Base-by-base conservation (phyloP, 2,329 filamentous ascomycete species). In the Dichotomopilus funicola region DNA sequence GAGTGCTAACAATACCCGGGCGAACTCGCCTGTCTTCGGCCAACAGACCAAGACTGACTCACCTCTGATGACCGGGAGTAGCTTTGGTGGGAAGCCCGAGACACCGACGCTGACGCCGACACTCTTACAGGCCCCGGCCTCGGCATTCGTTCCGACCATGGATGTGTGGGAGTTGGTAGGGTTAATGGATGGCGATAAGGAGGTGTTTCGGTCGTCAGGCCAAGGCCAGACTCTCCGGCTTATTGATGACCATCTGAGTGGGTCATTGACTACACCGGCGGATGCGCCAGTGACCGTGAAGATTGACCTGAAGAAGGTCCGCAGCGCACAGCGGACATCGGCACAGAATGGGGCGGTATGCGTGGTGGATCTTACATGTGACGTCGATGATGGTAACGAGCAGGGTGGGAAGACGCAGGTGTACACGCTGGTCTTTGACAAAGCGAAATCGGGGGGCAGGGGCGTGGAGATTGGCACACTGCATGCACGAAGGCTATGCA, bases 401-500 rank as follows among this genome's bases (percentile, higher is more conserved):
- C 40, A 53, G 38, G 49, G 11, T 8, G 49, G 47, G 10, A 46
- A 34, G 9, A 37, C 19, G 19, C 34, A 38, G n/a, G 54, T 48
- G 51, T 59, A 57, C 47, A 55, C 54, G 8, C 51, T 67, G 2
- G 56, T 61, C 45, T 59, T 67, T 45, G 63, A 63, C 36, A 59
- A 53, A 38, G 50, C 55, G 11, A 36, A 47, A 33, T 54, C 55
- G 11, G 51, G 46, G 53, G 55, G 44, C 10, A 49, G 47, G 6
- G 58, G 55, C 3, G 49, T 52, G 13, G 59, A 59, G 55, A 57
- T 42, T 9, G 65, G 64, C 1, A 35, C 51, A 13, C 54, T 64
- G 8, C 65, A 66, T 38, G 64, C 63, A 2, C 48, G 62, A 19
- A 34, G 57, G 35, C 60, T 66, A 34, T 65, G 64, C 27, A 45